Evolutionary conservation across 495 filamentous ascomycete species (phyloP), one percentile per base, ranked within the genome.

Genomic region (Penicillium flavigenum): DNA sequence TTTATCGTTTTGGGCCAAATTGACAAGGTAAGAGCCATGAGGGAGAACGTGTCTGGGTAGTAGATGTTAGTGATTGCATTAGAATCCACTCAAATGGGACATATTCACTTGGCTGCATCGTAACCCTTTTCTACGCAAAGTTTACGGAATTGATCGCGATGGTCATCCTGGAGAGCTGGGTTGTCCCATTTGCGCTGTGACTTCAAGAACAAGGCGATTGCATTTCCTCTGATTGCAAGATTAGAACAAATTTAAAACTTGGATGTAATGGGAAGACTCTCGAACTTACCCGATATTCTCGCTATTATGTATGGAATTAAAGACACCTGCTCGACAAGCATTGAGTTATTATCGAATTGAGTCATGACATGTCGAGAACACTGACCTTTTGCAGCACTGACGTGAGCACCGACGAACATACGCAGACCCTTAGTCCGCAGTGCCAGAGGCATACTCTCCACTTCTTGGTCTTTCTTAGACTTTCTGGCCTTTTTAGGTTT

Each of bases 1-100:
- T 29, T 81, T 70, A 63, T 96, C 91, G 16, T 81, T 76, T 66
- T 96, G 89, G 1, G 94, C 94, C 27, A 98, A 86, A 68, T 98
- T 98, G 61, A 98, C 90, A 12, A 98, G 86, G 69, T 98, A 98
- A 3, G 90, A 96, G 43, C 93, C 94, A 68, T 98, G 94, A 0
- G 94, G 94, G 2, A 98, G 79, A 49, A 92, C 77, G 63, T 90
- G 86, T 73, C 80, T 77, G 29, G 14, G n/a, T 24, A 22, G 12
- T n/a, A 47, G 50, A 58, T 47, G 54, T 38, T 31, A 31, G n/a
- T 51, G 46, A 14, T 36, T 36, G 1, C 34, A 8, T 19, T 39
- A 43, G 12, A n/a, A 8, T 50, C 10, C 29, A 29, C 39, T 10
- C 10, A 41, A 9, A 5, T 26, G 14, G 26, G 17, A 8, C 19